Evolutionary conservation across 208 protist genomes (phyloP).

Genomic region (Leishmania braziliensis): DNA sequence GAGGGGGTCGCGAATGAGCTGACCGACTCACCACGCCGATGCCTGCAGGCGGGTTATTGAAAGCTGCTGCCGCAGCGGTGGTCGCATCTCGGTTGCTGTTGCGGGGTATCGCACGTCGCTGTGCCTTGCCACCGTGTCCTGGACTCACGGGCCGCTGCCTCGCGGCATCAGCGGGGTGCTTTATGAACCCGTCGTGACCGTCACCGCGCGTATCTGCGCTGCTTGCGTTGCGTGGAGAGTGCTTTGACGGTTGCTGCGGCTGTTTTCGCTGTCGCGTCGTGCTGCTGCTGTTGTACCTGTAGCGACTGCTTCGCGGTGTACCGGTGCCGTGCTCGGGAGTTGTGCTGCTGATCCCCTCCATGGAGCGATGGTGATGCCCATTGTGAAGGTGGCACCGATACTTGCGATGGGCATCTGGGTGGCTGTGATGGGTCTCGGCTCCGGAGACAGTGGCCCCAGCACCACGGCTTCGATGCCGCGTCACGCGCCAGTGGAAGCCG

Average conservation of each 20-base stretch:
- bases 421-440: neutral
- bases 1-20: neutral
- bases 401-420: neutral
- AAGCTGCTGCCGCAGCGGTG: neutral
- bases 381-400: constrained; percentile 7
- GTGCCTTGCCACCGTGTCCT: neutral
- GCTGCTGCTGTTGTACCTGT: constrained; percentile 19
- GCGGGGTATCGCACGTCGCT: neutral
- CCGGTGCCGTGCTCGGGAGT: constrained; percentile 41
- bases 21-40: neutral
- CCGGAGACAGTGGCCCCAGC: neutral
- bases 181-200: neutral
- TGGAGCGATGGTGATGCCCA: constrained; percentile 6
- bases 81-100: neutral
- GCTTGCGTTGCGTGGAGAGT: neutral
- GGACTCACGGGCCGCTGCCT: neutral
- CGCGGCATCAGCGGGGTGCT: too few species aligned
- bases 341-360: constrained; percentile 40
- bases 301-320: constrained; percentile 41
- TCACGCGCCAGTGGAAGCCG: neutral
- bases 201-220: neutral
- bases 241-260: neutral
- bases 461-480: constrained; percentile 8
- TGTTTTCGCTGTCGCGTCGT: neutral
- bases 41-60: too few species aligned